Evolutionary conservation across 2,329 filamentous ascomycete species (phyloP).

Genomic region (Triangularia verruculosa): DNA sequence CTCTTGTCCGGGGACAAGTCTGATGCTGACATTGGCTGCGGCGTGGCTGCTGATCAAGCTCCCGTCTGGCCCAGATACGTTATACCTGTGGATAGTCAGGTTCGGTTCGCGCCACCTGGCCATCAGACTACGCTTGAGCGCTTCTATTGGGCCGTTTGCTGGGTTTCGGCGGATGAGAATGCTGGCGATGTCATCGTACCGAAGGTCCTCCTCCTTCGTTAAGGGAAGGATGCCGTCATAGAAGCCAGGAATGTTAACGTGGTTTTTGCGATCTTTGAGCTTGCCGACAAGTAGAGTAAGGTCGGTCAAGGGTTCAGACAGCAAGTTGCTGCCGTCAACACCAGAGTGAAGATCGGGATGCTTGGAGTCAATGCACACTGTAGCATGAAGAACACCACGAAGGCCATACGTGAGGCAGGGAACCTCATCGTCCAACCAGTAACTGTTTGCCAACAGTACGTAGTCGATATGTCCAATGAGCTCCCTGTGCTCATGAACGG

Average conservation of each 20-base stretch:
- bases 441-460: conserved; percentile 93
- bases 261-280: conserved; percentile 76
- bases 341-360: conserved; percentile 91
- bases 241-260: conserved; percentile 81
- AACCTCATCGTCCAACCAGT: conserved; percentile 95
- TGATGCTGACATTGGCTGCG: conserved; percentile 82
- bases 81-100: conserved; percentile 88
- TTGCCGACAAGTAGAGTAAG: conserved; percentile 78
- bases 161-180: conserved; percentile 72
- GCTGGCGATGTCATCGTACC: conserved; percentile 80
- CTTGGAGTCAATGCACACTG: conserved; percentile 79
- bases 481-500: conserved; percentile 74
- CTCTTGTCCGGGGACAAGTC: conserved; percentile 90
- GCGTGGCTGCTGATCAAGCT: conserved; percentile 89
- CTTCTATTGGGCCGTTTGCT: conserved; percentile 54
- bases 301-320: conserved; percentile 90
- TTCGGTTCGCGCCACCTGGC: conserved; percentile 94
- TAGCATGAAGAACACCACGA: conserved; percentile 89
- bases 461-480: conserved; percentile 90
- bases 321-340: conserved; percentile 88
- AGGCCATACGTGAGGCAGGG: conserved; percentile 94
- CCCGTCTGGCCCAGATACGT: conserved; percentile 86
- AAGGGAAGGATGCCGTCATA: conserved; percentile 80
- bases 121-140: conserved; percentile 83
- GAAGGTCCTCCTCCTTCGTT: conserved; percentile 69